A percentile compares a stretch with the other conserved stretches of the same genome.
These are phyloP conservation scores for Kwoniella pini DNA, from an alignment of 768 basidiomycete species.

Conservation along the genomic window DNA sequence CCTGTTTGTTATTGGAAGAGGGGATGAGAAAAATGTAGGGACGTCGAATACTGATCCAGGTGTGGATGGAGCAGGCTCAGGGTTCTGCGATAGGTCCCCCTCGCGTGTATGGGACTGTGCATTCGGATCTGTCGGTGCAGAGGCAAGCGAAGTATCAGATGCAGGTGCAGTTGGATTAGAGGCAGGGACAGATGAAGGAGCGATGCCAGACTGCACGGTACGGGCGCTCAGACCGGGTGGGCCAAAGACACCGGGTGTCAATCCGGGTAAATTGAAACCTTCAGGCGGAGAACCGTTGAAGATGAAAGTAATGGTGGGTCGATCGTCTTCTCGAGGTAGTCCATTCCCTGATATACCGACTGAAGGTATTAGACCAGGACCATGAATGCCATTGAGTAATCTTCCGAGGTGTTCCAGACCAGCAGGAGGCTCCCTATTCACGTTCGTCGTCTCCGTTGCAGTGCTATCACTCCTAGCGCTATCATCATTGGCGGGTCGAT, in stretches of 20 bases:
- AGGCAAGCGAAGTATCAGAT: neutral
- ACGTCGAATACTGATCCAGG: constrained; percentile 20
- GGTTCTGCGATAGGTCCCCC: neutral
- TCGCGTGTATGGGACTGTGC: neutral
- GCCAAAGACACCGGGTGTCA: constrained; percentile 1
- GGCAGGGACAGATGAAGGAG: neutral
- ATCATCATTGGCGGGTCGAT: constrained; percentile 2
- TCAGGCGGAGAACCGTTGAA: constrained; percentile 6
- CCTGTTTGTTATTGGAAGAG: constrained; percentile 15
- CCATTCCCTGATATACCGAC: neutral
- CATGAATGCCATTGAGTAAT: neutral
- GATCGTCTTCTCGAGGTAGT: neutral
- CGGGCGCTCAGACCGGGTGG: neutral
- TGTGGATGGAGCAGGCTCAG: neutral
- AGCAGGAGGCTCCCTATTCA: neutral
- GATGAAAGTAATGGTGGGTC: constrained; percentile 14
- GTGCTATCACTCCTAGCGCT: too few species aligned
- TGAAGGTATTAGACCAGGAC: neutral
- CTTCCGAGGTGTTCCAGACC: neutral
- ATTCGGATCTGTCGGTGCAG: neutral
- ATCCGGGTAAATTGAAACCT: constrained; percentile 5
- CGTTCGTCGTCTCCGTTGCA: neutral
- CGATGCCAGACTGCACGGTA: neutral
- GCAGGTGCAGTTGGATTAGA: neutral
- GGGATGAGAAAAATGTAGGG: constrained; percentile 23